Conservation (phyloP, 2,329 filamentous ascomycete genomes). For the Fusarium sambucinum region DNA sequence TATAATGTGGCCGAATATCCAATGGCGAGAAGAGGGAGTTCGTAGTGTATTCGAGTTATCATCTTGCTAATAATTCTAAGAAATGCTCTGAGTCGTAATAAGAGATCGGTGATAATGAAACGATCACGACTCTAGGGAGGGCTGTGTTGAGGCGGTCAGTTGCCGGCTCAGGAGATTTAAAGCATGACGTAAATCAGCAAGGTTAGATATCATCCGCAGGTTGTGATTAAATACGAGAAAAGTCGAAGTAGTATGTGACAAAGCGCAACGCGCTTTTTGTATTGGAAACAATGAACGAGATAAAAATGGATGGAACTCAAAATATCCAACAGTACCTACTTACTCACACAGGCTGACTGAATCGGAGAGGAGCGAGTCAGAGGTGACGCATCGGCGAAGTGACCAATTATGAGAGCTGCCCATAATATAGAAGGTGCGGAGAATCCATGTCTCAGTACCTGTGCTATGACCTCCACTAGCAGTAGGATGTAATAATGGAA, state of each 20-base stretch:
- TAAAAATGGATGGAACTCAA: constrained; percentile 14
- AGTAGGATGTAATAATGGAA: constrained; percentile 9
- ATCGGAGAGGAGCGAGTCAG: constrained; percentile 38
- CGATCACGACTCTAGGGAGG: constrained; percentile 40
- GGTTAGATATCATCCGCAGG: neutral
- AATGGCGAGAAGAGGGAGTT: constrained; percentile 29
- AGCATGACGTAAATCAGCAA: constrained; percentile 39
- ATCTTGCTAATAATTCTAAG: constrained; percentile 40
- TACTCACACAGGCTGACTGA: constrained; percentile 14
- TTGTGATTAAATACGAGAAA: neutral
- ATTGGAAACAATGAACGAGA: neutral
- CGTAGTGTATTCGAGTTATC: constrained; percentile 42
- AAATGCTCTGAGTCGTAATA: constrained; percentile 14
- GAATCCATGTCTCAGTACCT: neutral
- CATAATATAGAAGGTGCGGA: neutral
- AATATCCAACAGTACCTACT: neutral
- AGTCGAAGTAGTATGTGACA: neutral
- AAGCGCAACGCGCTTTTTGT: constrained; percentile 1
- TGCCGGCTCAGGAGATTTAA: constrained; percentile 37
- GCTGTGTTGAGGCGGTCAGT: constrained; percentile 34
- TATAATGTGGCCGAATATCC: constrained; percentile 23
- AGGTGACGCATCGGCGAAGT: constrained; percentile 47
- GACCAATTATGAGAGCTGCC: constrained; percentile 41
- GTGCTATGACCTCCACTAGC: neutral
- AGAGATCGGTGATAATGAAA: constrained; percentile 27